Evolutionary conservation across 225 moss, liverwort and hornwort species (phyloP), one percentile per base, ranked within the genome.

Genomic region (Climacium dendroides): DNA sequence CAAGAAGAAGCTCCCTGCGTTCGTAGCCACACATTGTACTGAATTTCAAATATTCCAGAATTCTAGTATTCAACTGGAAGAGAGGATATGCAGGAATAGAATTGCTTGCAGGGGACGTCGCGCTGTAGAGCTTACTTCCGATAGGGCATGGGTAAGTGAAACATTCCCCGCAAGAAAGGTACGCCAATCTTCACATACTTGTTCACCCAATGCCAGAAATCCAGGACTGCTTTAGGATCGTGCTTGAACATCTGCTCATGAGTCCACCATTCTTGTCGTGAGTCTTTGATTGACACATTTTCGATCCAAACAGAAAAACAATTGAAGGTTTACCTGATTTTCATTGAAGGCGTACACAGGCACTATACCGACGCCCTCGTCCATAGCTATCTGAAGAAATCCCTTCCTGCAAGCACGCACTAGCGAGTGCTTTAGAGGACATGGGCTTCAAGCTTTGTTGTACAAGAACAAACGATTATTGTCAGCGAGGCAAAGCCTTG

Each of bases 301-400:
- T 47, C 15, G 20, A 67, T 24, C 62, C 28, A 84, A 62, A 28
- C 47, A 84, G 30, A 54, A 64, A 62, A 13, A 8, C 34, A n/a
- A 22, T 52, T 34, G 53, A 88, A 23, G 29, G 48, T 39, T 65
- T 43, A 95, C 98, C 94, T 96, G 96, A 87, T 96, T 98, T 92
- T 98, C 98, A 69, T 96, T 96, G 79, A 96, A 98, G 30, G 95
- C 95, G 50, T 98, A 98, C 14, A 98, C 96, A 41, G 97, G 97
- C 32, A 98, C 97, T 34, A 98, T 94, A 29, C 96, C 96, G 11
- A 91, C 93, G 43, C 93, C 91, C 85, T 96, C 96, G 57, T 95
- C 90, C 82, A 96, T 91, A 47, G 96, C 98, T 64, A 96, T 93
- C 87, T 92, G 94, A 67, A 94, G 94, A 83, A 98, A 98, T 29